Evolutionary conservation across 73 alveolate genomes (phyloP).

Genomic region (Paramecium octaurelia): DNA sequence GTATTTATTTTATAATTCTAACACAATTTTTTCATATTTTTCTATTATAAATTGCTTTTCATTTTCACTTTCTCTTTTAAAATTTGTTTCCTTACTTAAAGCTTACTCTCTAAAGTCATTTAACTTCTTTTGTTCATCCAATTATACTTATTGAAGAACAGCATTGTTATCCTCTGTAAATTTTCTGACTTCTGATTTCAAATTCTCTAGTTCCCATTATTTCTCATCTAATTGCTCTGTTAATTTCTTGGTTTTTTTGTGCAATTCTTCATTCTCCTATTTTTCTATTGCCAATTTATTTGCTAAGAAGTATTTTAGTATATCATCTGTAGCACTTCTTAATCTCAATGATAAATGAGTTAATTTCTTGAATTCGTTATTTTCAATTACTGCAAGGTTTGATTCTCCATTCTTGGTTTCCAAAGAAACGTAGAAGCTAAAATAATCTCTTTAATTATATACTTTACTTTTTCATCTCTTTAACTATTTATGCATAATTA

Average conservation of each 20-base stretch:
- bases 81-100: conserved; percentile 34
- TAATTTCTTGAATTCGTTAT: conserved; percentile 52
- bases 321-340: conserved; percentile 59
- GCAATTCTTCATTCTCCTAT: conserved; percentile 24
- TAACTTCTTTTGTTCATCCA: conserved; percentile 39
- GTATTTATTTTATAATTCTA: conserved; percentile 39
- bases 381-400: conserved; percentile 40
- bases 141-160: background rate
- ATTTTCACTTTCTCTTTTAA: conserved; percentile 47
- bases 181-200: conserved; percentile 13
- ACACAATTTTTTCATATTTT: conserved; percentile 40
- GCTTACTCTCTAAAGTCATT: conserved; percentile 53
- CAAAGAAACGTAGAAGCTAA: conserved; percentile 37
- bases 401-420: conserved; percentile 57
- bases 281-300: background rate
- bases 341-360: conserved; percentile 57
- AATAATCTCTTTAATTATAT: background rate
- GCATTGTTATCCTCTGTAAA: conserved; percentile 8
- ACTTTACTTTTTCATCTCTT: conserved; percentile 54
- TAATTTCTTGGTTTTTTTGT: conserved; percentile 5
- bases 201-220: background rate
- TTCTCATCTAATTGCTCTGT: conserved; percentile 9
- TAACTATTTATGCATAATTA: conserved; percentile 50
- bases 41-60: conserved; percentile 40
- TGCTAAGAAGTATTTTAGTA: conserved; percentile 25